Conservation (phyloP, 2,329 filamentous ascomycete species). For the Plenodomus tracheiphilus region DNA sequence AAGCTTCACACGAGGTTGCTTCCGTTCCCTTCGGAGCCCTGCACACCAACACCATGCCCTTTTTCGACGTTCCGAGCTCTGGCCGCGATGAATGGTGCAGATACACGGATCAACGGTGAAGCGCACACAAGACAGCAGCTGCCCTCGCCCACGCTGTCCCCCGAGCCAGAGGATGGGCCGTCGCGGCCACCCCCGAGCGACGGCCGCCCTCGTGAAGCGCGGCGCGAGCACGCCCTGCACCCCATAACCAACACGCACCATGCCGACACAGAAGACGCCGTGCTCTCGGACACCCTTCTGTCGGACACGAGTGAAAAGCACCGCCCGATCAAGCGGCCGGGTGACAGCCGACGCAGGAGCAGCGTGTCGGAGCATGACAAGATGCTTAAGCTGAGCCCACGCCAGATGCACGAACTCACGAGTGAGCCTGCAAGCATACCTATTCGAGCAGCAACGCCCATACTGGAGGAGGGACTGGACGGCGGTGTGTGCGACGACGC, state of each 20-base stretch:
- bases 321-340: constrained; percentile 39
- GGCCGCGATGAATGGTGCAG: constrained; percentile 37
- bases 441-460: constrained; percentile 47
- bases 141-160: constrained; percentile 32
- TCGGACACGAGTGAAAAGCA: constrained; percentile 40
- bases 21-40: constrained; percentile 7
- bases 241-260: constrained; percentile 11
- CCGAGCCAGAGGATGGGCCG: constrained; percentile 30
- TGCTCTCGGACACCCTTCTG: constrained; percentile 35
- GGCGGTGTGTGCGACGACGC: constrained; percentile 20
- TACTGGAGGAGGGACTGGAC: constrained; percentile 41
- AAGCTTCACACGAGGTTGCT: neutral
- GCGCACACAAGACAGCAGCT: constrained; percentile 25
- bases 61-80: constrained; percentile 1
- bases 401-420: constrained; percentile 59
- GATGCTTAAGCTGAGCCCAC: constrained; percentile 57
- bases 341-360: constrained; percentile 40
- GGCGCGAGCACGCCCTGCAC: constrained; percentile 9
- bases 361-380: constrained; percentile 45
- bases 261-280: constrained; percentile 31
- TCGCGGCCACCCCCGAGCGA: constrained; percentile 5
- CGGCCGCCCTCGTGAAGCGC: constrained; percentile 12
- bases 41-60: constrained; percentile 12
- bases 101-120: constrained; percentile 23
- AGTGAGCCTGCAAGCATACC: constrained; percentile 59